A percentile compares a stretch with the other conserved stretches of the same genome.
Evolutionary conservation across 2,329 filamentous ascomycete genomes (phyloP).

Genomic region (Sporothrix brunneoviolacea): DNA sequence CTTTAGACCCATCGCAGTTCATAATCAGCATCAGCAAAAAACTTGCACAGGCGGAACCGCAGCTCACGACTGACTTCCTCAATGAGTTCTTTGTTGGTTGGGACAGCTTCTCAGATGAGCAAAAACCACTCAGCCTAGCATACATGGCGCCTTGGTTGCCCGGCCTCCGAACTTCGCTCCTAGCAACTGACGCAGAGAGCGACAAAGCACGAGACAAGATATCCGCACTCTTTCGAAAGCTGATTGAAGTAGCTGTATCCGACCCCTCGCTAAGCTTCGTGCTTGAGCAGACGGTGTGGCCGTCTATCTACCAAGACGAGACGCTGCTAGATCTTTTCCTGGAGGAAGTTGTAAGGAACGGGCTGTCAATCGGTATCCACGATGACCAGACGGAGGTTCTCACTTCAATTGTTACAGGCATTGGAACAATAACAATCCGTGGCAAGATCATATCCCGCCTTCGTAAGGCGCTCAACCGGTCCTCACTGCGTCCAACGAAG

Average conservation of each 20-base stretch:
- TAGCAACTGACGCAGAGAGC: conserved; percentile 53
- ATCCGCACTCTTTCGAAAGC: conserved; percentile 55
- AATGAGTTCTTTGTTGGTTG: conserved; percentile 69
- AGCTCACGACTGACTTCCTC: conserved; percentile 61
- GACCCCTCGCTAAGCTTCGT: conserved; percentile 53
- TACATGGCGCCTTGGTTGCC: conserved; percentile 67
- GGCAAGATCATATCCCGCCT: conserved; percentile 60
- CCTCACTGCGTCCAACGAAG: conserved; percentile 59
- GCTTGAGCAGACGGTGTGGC: conserved; percentile 62
- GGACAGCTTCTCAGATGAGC: conserved; percentile 62
- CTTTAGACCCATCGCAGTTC: conserved; percentile 56
- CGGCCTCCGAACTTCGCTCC: conserved; percentile 52
- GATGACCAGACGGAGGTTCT: conserved; percentile 55
- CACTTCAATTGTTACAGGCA: conserved; percentile 55
- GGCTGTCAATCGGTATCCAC: conserved; percentile 48
- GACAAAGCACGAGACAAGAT: conserved; percentile 62
- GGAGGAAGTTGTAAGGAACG: conserved; percentile 60
- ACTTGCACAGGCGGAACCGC: conserved; percentile 56
- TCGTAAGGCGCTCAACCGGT: conserved; percentile 60
- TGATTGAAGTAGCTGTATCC: conserved; percentile 58
- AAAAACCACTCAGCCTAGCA: conserved; percentile 58
- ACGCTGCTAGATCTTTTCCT: conserved; percentile 59
- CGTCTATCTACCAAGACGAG: conserved; percentile 57
- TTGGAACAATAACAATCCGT: conserved; percentile 58
- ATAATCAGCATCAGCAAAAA: conserved; percentile 60